Base-by-base conservation (phyloP, 2,329 filamentous ascomycete species). In the Lachnellula subtilissima region DNA sequence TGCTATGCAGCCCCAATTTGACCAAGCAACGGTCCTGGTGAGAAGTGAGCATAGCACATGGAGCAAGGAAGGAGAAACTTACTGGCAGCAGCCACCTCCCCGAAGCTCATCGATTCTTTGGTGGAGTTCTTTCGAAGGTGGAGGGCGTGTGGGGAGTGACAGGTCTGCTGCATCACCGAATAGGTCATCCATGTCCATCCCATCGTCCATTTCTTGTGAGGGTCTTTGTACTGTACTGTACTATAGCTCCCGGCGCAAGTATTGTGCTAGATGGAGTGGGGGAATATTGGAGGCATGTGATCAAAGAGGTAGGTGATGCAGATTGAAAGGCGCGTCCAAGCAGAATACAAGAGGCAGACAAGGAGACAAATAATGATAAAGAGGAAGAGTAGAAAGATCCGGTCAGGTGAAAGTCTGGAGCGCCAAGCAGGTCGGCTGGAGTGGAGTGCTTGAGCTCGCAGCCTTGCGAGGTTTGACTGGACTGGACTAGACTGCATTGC, bases 1-100 rank as follows among this genome's bases (percentile, higher is more conserved):
- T 28, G 92, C 92, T 63, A 97, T 89, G 57, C 87, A 91, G 45
- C 93, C 93, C 58, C 85, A 82, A 65, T 86, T 91, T 11, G 93
- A 96, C 92, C 93, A 97, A 32, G 88, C 85, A 53, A 97, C 81
- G 61, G 84, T 84, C 69, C 91, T 95, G 61, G 48, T 19, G 48
- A 50, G n/a, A 56, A 49, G 57, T 46, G 51, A 49, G 35, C 8
- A 14, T 14, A 40, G 46, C 4, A 47, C 37, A 32, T 32, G 11
- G 50, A 43, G 36, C 11, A 3, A 17, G 22, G 32, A 25, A 43
- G 3, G 22, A 23, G 28, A 17, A 14, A 79, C 85, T 74, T 83
- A 94, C 91, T 91, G 88, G 77, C 86, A 90, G 70, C 89, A 94
- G 15, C 91, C 91, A 56, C 82, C 82, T 56, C 80, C 76, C 62